Conservation (phyloP, 441 rosid species). For the Croton setiger region DNA sequence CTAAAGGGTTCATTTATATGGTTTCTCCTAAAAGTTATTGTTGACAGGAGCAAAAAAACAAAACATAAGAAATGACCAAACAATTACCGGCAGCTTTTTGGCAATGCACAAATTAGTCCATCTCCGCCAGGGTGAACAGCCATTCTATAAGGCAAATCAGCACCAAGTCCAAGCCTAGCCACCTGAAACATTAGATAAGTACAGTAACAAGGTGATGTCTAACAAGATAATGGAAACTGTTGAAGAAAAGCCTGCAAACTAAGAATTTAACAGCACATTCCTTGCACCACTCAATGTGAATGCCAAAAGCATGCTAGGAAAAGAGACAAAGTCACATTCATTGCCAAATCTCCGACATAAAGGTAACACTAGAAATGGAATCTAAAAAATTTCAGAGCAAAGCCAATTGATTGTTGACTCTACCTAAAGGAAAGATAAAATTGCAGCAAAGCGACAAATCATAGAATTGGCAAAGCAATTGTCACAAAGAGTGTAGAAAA, state of each 20-base stretch:
- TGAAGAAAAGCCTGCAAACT: background rate
- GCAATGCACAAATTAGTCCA: conserved; percentile 70
- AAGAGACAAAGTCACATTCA: background rate
- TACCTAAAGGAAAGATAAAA: background rate
- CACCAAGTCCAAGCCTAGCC: conserved; percentile 42
- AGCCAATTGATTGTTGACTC: background rate
- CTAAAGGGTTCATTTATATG: background rate
- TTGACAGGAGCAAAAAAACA: background rate
- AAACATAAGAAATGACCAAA: background rate
- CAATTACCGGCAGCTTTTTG: conserved; percentile 62
- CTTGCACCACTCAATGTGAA: background rate
- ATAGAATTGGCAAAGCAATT: background rate
- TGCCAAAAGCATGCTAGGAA: background rate
- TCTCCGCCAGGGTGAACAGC: conserved; percentile 70
- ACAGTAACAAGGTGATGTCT: background rate
- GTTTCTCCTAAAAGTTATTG: background rate
- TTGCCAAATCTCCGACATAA: conserved; percentile 6
- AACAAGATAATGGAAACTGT: background rate
- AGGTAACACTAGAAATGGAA: background rate
- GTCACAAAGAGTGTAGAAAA: background rate
- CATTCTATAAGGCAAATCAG: conserved; percentile 83
- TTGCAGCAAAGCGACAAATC: background rate
- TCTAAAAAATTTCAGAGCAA: background rate
- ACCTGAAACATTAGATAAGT: conserved; percentile 32
- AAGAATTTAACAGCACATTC: background rate